Evolutionary conservation across 1,284 basidiomycete genomes (phyloP).

Genomic region (Cystobasidium slooffiae): DNA sequence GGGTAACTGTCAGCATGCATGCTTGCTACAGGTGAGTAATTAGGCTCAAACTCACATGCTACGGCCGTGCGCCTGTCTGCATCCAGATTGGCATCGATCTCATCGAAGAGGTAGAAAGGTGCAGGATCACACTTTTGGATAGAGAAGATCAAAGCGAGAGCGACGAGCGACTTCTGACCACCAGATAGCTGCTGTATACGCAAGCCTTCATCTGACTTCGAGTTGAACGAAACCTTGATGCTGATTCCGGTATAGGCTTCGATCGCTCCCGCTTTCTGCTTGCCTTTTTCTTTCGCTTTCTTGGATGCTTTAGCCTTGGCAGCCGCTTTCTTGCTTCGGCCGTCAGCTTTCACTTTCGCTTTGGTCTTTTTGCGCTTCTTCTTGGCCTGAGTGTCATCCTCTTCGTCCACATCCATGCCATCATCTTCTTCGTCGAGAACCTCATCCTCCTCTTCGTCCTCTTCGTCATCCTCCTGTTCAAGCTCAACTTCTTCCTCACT

Average conservation of each 20-base stretch:
- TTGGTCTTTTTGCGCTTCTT: slow-evolving; percentile 49
- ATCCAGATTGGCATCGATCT: slow-evolving; percentile 98
- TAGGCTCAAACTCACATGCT: slow-evolving; percentile 67
- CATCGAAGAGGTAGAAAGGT: slow-evolving; percentile 99
- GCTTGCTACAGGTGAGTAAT: neutral
- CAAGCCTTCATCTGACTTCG: slow-evolving; percentile 92
- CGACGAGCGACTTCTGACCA: slow-evolving; percentile 96
- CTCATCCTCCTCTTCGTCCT: slow-evolving; percentile 69
- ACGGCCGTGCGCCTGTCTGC: slow-evolving; percentile 97
- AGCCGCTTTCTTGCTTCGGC: neutral
- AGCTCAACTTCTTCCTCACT: slow-evolving; percentile 57
- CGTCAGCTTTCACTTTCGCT: neutral
- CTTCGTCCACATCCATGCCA: slow-evolving; percentile 65
- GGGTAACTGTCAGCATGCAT: slow-evolving; percentile 9
- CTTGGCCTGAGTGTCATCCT: slow-evolving; percentile 73
- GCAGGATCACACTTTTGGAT: slow-evolving; percentile 99
- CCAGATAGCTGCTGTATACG: slow-evolving; percentile 96
- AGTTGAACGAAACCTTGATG: slow-evolving; percentile 99
- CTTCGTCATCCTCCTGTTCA: slow-evolving; percentile 60
- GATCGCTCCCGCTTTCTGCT: slow-evolving; percentile 65
- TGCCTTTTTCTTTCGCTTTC: slow-evolving; percentile 57
- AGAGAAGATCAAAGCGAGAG: slow-evolving; percentile 93
- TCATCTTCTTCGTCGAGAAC: slow-evolving; percentile 37
- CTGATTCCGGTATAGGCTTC: slow-evolving; percentile 97
- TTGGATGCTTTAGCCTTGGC: slow-evolving; percentile 2